These are phyloP conservation scores for Cryptosporidium tyzzeri DNA, from an alignment of 169 alveolate genomes.

Conservation along the genomic window DNA sequence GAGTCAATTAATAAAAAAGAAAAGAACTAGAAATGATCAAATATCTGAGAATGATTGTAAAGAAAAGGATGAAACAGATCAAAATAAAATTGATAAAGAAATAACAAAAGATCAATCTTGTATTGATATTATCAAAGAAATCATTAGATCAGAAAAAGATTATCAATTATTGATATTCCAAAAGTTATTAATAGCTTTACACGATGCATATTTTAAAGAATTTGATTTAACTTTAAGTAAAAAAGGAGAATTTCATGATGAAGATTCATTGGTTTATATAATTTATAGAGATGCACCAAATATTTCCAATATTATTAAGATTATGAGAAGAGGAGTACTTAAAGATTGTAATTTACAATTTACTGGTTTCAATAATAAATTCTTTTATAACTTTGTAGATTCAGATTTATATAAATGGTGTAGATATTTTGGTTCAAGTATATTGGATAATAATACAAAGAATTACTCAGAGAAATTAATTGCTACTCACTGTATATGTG, in stretches of 20 bases:
- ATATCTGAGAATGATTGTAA: neutral
- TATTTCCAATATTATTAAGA: slow-evolving; percentile 32
- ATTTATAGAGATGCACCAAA: slow-evolving; percentile 39
- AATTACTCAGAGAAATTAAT: neutral
- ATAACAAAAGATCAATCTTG: neutral
- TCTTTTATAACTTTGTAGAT: slow-evolving; percentile 17
- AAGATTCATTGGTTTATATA: neutral
- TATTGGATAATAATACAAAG: neutral
- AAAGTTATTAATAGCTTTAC: slow-evolving; percentile 27
- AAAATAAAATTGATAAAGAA: neutral
- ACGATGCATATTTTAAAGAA: slow-evolving; percentile 56
- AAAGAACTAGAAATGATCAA: slow-evolving; percentile 33
- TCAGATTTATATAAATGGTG: slow-evolving; percentile 65
- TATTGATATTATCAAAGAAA: slow-evolving; percentile 22
- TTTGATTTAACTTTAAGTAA: neutral
- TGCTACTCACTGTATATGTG: slow-evolving; percentile 70
- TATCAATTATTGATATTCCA: slow-evolving; percentile 25
- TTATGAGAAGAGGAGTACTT: slow-evolving; percentile 51
- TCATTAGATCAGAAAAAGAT: slow-evolving; percentile 29
- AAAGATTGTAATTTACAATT: slow-evolving; percentile 14
- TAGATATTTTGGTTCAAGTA: slow-evolving; percentile 33
- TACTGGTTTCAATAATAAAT: slow-evolving; percentile 63
- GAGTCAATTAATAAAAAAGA: slow-evolving; percentile 35
- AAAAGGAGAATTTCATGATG: neutral
- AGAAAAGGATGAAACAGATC: neutral